Percentiles rank a stretch among this genome's conserved stretches.
Conservation (phyloP, 169 alveolate genomes). For the Plasmodium yoelii region DNA sequence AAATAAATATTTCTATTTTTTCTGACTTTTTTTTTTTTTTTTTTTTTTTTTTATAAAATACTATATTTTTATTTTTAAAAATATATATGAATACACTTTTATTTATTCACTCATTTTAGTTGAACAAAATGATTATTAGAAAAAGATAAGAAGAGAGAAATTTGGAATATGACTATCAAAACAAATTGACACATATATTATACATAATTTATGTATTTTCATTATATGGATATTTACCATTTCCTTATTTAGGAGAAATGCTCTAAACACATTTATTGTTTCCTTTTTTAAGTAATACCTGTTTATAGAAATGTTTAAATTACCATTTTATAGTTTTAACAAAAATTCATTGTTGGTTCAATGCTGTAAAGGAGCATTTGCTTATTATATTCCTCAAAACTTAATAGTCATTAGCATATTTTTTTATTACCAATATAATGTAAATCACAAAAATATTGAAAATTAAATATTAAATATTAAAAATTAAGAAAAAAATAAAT, state of each 20-base stretch:
- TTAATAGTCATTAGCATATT: conserved; percentile 47
- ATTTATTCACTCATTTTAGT: no score
- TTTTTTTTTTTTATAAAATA: background rate
- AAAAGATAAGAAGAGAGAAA: no score
- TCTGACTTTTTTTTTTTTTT: conserved; percentile 1
- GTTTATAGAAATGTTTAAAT: conserved; percentile 37
- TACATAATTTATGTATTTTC: no score
- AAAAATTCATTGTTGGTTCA: conserved; percentile 69
- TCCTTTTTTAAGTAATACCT: no score
- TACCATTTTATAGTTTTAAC: conserved; percentile 74
- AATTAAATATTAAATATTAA: no score
- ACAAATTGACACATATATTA: no score
- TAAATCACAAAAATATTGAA: background rate
- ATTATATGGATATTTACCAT: no score
- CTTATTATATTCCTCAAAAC: conserved; percentile 66
- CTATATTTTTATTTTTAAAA: background rate
- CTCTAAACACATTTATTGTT: no score
- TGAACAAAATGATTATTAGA: no score
- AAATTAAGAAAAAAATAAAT: background rate
- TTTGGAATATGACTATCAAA: no score
- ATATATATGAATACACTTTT: no score
- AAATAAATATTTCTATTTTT: background rate
- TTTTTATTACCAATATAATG: conserved; percentile 46
- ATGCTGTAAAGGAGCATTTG: conserved; percentile 52
- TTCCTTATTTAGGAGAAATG: no score